Conservation (phyloP, 2,329 filamentous ascomycete species). For the Plenodomus biglobosus region DNA sequence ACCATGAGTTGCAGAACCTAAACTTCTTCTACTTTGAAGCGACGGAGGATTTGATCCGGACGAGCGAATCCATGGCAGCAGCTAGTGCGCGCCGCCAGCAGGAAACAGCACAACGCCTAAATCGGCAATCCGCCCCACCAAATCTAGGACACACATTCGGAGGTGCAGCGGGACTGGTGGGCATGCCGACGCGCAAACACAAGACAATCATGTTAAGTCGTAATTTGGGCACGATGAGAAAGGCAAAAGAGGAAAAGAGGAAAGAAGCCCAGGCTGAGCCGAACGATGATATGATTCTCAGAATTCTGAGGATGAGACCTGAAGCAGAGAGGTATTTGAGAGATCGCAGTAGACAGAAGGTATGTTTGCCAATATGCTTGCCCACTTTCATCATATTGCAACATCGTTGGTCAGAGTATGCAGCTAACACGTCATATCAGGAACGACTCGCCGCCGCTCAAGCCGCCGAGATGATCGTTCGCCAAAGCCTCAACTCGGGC, state of each 20-base stretch:
- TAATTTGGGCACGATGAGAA: constrained; percentile 93
- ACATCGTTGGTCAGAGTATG: not conserved
- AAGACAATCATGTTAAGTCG: constrained; percentile 83
- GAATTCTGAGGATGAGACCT: constrained; percentile 91
- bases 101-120: constrained; percentile 58
- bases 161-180: constrained; percentile 60
- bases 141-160: constrained; percentile 55
- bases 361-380: too few relatives aligned
- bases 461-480: constrained; percentile 90
- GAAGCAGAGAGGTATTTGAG: constrained; percentile 86
- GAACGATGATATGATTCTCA: constrained; percentile 95
- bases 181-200: constrained; percentile 56
- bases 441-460: constrained; percentile 87
- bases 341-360: constrained; percentile 86
- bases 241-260: constrained; percentile 92
- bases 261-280: constrained; percentile 95
- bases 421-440: constrained; percentile 9
- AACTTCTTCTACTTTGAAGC: constrained; percentile 99
- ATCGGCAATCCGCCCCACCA: constrained; percentile 70
- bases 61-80: constrained; percentile 93
- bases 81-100: constrained; percentile 78
- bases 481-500: constrained; percentile 76
- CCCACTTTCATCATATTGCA: too few relatives aligned
- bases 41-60: constrained; percentile 86
- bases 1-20: constrained; percentile 92